Evolutionary conservation across 2,329 filamentous ascomycete species (phyloP).

Genomic region (Colletotrichum godetiae): DNA sequence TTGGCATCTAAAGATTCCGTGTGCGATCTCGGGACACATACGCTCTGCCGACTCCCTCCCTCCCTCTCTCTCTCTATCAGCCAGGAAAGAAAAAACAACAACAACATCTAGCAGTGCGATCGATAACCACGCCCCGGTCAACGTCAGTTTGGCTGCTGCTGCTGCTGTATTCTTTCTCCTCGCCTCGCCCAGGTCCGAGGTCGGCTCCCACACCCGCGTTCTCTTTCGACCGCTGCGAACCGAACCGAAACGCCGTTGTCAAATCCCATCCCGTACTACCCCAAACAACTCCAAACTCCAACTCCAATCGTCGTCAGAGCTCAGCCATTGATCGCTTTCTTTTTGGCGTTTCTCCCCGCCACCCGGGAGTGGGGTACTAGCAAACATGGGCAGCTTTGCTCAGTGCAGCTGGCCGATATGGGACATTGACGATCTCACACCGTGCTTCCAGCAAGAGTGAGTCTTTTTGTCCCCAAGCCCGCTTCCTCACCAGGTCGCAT

Average conservation of each 20-base stretch:
- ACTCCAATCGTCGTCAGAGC: not conserved
- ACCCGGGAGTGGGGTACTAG: conserved; percentile 32
- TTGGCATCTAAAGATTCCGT: not conserved
- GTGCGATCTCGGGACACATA: not conserved
- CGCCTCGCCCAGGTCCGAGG: conserved; percentile 12
- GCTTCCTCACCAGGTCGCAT: not conserved
- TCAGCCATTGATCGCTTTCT: conserved; percentile 26
- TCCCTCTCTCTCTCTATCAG: not conserved
- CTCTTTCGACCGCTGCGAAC: conserved; percentile 19
- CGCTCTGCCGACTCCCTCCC: not conserved
- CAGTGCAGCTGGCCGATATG: conserved; percentile 69
- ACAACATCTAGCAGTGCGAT: not conserved
- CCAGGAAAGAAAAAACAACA: not conserved
- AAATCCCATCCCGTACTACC: conserved; percentile 17
- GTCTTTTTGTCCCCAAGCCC: conserved; percentile 47
- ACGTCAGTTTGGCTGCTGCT: not conserved
- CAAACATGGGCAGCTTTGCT: conserved; percentile 59
- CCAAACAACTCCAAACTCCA: conserved; percentile 9
- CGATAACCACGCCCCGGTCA: not conserved
- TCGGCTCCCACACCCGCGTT: conserved; percentile 14
- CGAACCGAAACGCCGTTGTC: conserved; percentile 22
- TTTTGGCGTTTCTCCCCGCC: conserved; percentile 30
- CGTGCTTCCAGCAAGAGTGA: conserved; percentile 76
- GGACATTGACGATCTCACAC: conserved; percentile 72
- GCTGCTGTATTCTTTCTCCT: not conserved